Conservation (phyloP, 2,329 filamentous ascomycete genomes). For the Fusarium goolgardi region DNA sequence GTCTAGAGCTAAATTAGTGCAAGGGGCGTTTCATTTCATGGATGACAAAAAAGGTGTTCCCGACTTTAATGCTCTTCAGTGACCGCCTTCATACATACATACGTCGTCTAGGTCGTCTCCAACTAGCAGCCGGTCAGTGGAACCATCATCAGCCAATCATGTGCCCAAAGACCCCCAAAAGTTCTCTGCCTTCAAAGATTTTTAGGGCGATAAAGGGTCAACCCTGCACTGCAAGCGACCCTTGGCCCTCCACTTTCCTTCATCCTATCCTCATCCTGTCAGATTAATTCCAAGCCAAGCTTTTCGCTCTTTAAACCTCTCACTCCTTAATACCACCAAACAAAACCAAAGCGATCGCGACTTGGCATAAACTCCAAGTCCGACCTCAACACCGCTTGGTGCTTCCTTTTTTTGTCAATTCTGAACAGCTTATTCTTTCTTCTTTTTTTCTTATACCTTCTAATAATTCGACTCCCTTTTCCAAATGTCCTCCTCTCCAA, state of each 20-base stretch:
- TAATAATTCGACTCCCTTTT: neutral
- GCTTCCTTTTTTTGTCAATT: neutral
- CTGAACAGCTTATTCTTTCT: neutral
- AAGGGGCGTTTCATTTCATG: conserved; percentile 18
- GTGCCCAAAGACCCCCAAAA: neutral
- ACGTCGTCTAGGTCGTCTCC: neutral
- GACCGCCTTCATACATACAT: conserved; percentile 8
- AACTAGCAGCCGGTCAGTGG: conserved; percentile 4
- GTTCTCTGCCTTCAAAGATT: conserved; percentile 2
- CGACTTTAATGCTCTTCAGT: neutral
- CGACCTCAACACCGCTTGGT: conserved; percentile 6
- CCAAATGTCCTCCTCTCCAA: conserved; percentile 28
- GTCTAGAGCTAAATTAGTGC: conserved; percentile 9
- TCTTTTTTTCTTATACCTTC: neutral
- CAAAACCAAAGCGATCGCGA: conserved; percentile 4
- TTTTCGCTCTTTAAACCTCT: conserved; percentile 12
- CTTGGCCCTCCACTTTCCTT: neutral
- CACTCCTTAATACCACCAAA: conserved; percentile 12
- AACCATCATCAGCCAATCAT: conserved; percentile 4
- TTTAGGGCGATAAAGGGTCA: conserved; percentile 29
- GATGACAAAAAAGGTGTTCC: conserved; percentile 8
- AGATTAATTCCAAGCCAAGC: conserved; percentile 14
- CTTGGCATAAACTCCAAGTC: neutral
- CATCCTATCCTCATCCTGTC: conserved; percentile 4
- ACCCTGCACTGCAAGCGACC: neutral